A percentile compares a stretch with the other conserved stretches of the same genome.
Evolutionary conservation across 2,329 filamentous ascomycete species (phyloP).

Genomic region (Aspergillus carbonarius): DNA sequence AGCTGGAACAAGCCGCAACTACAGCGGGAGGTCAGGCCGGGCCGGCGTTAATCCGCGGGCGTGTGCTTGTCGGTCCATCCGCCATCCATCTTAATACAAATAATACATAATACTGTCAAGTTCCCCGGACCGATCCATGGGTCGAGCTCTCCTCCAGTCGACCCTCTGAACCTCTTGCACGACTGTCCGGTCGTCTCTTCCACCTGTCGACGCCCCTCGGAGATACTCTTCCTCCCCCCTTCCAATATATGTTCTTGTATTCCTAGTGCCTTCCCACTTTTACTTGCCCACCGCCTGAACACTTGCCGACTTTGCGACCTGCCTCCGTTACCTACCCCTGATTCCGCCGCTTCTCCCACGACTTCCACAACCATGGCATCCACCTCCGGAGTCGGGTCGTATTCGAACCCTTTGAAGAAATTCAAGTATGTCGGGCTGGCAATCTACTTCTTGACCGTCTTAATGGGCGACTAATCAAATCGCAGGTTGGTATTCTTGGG

Average conservation of each 20-base stretch:
- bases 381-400: slow-evolving; percentile 73
- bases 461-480: slow-evolving; percentile 27
- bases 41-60: slow-evolving; percentile 32
- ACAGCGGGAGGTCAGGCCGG: slow-evolving; percentile 21
- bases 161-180: slow-evolving; percentile 9
- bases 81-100: slow-evolving; percentile 6
- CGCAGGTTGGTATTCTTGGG: slow-evolving; percentile 90
- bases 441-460: background rate
- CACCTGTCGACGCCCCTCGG: background rate
- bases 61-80: slow-evolving; percentile 10
- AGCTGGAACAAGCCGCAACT: slow-evolving; percentile 12
- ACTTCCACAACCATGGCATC: slow-evolving; percentile 65
- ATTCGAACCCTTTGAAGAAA: slow-evolving; percentile 99
- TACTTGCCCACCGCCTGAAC: slow-evolving; percentile 9
- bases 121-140: slow-evolving; percentile 32
- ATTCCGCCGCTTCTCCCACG: slow-evolving; percentile 26
- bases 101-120: slow-evolving; percentile 4
- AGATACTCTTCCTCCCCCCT: background rate
- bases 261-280: slow-evolving; percentile 8
- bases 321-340: slow-evolving; percentile 33
- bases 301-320: slow-evolving; percentile 8
- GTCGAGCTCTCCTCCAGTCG: slow-evolving; percentile 12
- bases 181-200: slow-evolving; percentile 6
- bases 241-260: slow-evolving; percentile 4
- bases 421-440: slow-evolving; percentile 72